Conservation (phyloP, 2,329 filamentous ascomycete genomes). For the Colletotrichum sp. region DNA sequence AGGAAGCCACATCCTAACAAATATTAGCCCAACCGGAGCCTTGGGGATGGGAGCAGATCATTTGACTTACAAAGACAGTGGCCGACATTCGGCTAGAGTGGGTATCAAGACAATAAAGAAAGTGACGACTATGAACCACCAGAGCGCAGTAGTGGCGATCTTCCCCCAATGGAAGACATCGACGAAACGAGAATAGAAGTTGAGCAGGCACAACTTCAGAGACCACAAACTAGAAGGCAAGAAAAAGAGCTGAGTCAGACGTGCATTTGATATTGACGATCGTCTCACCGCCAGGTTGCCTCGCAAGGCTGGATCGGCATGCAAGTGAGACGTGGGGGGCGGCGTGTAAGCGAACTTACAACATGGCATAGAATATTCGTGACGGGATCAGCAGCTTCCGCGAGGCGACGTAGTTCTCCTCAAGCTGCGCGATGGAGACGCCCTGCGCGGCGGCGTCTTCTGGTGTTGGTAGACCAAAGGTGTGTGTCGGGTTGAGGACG, state of each 20-base stretch:
- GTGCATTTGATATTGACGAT: not conserved
- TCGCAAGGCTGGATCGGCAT: not conserved
- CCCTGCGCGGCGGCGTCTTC: conserved; percentile 23
- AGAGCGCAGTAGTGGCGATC: conserved; percentile 23
- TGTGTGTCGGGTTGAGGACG: conserved; percentile 30
- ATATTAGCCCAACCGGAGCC: not conserved
- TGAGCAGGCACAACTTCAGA: conserved; percentile 32
- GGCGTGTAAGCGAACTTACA: conserved; percentile 23
- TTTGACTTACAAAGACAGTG: conserved; percentile 25
- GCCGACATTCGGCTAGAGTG: conserved; percentile 31
- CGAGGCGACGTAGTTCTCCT: conserved; percentile 26
- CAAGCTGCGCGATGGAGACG: conserved; percentile 19
- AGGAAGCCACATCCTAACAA: conserved; percentile 1
- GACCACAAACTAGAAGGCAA: conserved; percentile 29
- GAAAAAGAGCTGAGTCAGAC: not conserved
- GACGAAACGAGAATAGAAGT: conserved; percentile 35
- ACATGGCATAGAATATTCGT: conserved; percentile 34
- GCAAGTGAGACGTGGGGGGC: not conserved
- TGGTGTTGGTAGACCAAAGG: conserved; percentile 2
- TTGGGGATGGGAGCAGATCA: not conserved
- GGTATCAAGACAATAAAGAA: conserved; percentile 31
- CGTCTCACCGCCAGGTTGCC: not conserved
- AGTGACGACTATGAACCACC: conserved; percentile 31
- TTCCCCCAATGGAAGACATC: conserved; percentile 27
- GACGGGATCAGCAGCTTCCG: conserved; percentile 31